Evolutionary conservation across 148 eudicot species (phyloP).

Genomic region (Persicaria maculosa): DNA sequence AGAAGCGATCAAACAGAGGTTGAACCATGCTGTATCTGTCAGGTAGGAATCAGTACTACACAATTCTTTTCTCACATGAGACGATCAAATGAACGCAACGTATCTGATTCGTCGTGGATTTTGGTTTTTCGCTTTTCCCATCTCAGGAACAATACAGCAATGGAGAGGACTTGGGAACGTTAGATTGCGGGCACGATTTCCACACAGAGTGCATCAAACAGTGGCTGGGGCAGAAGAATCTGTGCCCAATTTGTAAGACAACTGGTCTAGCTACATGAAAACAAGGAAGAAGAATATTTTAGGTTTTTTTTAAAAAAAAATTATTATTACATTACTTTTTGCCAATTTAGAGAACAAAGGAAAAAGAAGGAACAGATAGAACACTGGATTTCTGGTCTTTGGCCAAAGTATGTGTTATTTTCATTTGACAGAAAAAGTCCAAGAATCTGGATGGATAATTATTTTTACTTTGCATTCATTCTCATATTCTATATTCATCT

Average conservation of each 20-base stretch:
- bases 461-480: background rate
- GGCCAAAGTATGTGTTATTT: too few relatives aligned
- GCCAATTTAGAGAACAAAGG: too few relatives aligned
- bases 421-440: too few relatives aligned
- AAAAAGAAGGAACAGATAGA: too few relatives aligned
- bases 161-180: conserved; percentile 64
- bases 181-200: conserved; percentile 88
- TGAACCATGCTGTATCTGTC: conserved; percentile 93
- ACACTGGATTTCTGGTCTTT: too few relatives aligned
- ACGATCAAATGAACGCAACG: too few relatives aligned
- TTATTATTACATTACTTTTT: too few relatives aligned
- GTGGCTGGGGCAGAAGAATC: conserved; percentile 80
- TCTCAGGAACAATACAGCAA: conserved; percentile 64
- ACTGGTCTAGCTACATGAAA: conserved; percentile 46
- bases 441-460: too few relatives aligned
- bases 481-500: background rate
- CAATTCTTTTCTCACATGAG: too few relatives aligned
- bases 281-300: background rate
- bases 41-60: conserved; percentile 30
- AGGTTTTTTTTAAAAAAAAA: too few relatives aligned
- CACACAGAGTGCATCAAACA: conserved; percentile 71
- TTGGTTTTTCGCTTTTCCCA: too few relatives aligned
- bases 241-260: conserved; percentile 94
- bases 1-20: conserved; percentile 33
- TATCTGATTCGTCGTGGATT: too few relatives aligned